Evolutionary conservation across 148 eudicot species (phyloP).

Genomic region (Rhododendron mucronatum): DNA sequence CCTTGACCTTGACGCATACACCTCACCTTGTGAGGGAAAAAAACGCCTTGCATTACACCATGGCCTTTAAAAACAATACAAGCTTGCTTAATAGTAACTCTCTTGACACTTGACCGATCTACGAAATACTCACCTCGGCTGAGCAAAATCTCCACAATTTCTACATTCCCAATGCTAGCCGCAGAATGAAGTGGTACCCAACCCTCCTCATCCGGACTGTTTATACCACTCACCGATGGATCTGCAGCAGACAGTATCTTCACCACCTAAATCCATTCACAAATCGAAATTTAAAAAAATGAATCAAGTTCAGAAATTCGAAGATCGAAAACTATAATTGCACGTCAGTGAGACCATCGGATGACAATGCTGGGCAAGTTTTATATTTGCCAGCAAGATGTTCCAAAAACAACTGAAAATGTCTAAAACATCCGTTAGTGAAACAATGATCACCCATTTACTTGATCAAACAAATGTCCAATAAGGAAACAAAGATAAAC

Average conservation of each 20-base stretch:
- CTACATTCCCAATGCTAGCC: conserved; percentile 71
- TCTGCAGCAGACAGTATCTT: conserved; percentile 64
- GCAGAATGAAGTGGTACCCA: conserved; percentile 97
- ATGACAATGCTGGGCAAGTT: background rate
- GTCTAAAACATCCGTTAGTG: background rate
- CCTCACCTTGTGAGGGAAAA: background rate
- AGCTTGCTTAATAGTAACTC: background rate
- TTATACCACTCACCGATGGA: conserved; percentile 48
- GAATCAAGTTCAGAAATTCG: background rate
- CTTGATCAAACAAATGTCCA: background rate
- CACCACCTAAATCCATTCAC: conserved; percentile 54
- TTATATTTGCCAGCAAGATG: background rate
- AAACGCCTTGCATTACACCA: background rate
- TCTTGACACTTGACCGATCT: background rate
- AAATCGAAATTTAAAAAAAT: background rate
- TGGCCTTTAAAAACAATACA: background rate
- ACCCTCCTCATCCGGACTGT: conserved; percentile 88
- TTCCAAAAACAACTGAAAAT: background rate
- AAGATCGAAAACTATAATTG: background rate
- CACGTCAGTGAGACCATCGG: background rate
- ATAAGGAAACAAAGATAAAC: background rate
- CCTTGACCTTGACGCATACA: background rate
- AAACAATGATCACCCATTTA: background rate
- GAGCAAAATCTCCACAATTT: conserved; percentile 60
- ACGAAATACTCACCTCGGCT: conserved; percentile 39